Evolutionary conservation across 1,284 basidiomycete species (phyloP).

Genomic region (Apiotrichum sp.): DNA sequence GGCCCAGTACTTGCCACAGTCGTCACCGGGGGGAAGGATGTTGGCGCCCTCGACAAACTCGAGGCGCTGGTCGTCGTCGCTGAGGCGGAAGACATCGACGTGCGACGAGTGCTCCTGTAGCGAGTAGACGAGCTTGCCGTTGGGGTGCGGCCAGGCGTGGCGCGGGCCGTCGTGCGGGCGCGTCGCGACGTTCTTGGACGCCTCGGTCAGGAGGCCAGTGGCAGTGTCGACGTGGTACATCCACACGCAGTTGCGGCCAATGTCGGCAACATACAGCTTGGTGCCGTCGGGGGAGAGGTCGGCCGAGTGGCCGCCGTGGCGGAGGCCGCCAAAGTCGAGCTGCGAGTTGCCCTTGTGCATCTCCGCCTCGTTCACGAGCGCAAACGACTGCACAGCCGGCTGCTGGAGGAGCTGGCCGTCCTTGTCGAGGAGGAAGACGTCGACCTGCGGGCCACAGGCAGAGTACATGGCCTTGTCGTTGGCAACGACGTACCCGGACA

Average conservation of each 20-base stretch:
- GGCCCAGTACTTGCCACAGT: slow-evolving; percentile 30
- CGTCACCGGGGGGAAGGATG: slow-evolving; percentile 16
- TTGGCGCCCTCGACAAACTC: slow-evolving; percentile 18
- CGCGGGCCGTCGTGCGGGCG: slow-evolving; percentile 44
- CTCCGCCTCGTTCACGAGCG: slow-evolving; percentile 10
- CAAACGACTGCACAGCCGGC: slow-evolving; percentile 17
- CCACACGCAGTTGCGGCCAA: slow-evolving; percentile 47
- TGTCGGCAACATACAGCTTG: slow-evolving; percentile 39
- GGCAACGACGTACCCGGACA: slow-evolving; percentile 37
- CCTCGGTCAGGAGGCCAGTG: slow-evolving; percentile 29
- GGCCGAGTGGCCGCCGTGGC: slow-evolving; percentile 37
- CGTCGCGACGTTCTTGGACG: slow-evolving; percentile 40
- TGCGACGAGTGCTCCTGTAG: slow-evolving; percentile 26
- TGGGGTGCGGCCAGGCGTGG: slow-evolving; percentile 45
- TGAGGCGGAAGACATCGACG: slow-evolving; percentile 20
- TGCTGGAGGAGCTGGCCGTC: slow-evolving; percentile 30
- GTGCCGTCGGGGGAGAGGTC: slow-evolving; percentile 39
- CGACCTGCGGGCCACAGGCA: slow-evolving; percentile 45
- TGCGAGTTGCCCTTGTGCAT: slow-evolving; percentile 13
- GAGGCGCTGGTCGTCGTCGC: slow-evolving; percentile 10
- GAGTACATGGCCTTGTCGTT: slow-evolving; percentile 41
- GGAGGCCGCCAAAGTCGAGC: slow-evolving; percentile 39
- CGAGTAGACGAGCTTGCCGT: slow-evolving; percentile 43
- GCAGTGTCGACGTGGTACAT: slow-evolving; percentile 35
- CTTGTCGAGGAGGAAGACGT: slow-evolving; percentile 37